phyloP scores from a whole-genome alignment of 2,329 filamentous ascomycete species.

The Aspergillus ibericus region DNA sequence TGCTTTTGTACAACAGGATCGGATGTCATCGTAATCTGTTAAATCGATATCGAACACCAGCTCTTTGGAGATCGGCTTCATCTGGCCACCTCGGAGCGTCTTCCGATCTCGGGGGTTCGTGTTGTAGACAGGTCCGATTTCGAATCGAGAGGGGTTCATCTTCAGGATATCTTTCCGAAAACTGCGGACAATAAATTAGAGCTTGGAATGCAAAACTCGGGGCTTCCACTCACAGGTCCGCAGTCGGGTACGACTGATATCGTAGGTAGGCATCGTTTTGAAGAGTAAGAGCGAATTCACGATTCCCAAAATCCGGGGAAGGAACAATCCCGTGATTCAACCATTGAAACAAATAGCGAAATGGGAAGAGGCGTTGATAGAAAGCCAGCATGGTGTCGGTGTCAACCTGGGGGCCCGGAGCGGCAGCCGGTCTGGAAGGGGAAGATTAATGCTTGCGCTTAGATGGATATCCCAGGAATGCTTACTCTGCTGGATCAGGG shows the following conservation, averaged over 20 bases:
- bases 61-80: conserved; percentile 87
- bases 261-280: conserved; percentile 88
- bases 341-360: conserved; percentile 94
- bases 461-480: neutral
- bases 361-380: conserved; percentile 94
- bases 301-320: conserved; percentile 82
- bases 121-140: conserved; percentile 96
- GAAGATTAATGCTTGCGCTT: conserved; percentile 18
- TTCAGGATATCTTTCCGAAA: conserved; percentile 89
- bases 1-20: conserved; percentile 90
- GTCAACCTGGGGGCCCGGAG: conserved; percentile 59
- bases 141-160: conserved; percentile 88
- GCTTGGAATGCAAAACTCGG: neutral
- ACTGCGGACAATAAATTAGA: conserved; percentile 42
- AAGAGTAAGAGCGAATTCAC: conserved; percentile 96
- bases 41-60: conserved; percentile 99
- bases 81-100: conserved; percentile 72
- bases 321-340: conserved; percentile 89
- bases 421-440: conserved; percentile 28
- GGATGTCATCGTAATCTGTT: conserved; percentile 96
- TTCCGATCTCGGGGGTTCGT: conserved; percentile 94
- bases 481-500: conserved; percentile 42
- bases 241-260: conserved; percentile 76
- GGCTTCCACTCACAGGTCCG: conserved; percentile 55
- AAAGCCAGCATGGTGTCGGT: conserved; percentile 87